phyloP scores from a whole-genome alignment of 2,329 filamentous ascomycete species.

The Chaetothyriales sp. region DNA sequence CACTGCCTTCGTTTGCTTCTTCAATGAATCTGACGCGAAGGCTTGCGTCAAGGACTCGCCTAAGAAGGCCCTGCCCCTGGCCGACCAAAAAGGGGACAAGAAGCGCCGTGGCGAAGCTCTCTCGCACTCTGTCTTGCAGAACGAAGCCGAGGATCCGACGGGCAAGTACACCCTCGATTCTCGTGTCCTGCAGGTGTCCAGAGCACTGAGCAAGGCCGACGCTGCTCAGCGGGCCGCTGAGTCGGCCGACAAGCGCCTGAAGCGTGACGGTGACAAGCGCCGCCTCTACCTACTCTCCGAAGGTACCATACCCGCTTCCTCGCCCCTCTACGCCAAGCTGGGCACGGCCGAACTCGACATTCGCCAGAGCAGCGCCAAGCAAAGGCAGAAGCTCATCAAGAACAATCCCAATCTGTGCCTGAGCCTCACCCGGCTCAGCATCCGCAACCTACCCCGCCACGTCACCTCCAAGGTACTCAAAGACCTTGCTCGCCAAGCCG shows the following conservation, averaged over 20 bases:
- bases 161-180: conserved; percentile 86
- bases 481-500: conserved; percentile 74
- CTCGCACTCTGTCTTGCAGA: conserved; percentile 74
- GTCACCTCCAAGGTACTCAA: conserved; percentile 81
- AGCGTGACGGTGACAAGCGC: conserved; percentile 73
- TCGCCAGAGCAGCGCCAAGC: conserved; percentile 72
- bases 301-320: conserved; percentile 65
- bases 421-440: conserved; percentile 74
- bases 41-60: conserved; percentile 66
- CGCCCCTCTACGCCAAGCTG: conserved; percentile 62
- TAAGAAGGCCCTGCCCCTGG: conserved; percentile 33
- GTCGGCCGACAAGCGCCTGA: conserved; percentile 48
- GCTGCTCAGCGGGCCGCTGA: conserved; percentile 62
- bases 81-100: conserved; percentile 28
- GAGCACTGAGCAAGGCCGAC: conserved; percentile 71
- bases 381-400: conserved; percentile 82
- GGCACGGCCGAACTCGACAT: conserved; percentile 70
- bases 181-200: conserved; percentile 69
- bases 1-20: conserved; percentile 92
- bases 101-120: conserved; percentile 30
- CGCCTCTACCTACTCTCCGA: conserved; percentile 78
- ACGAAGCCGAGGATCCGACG: conserved; percentile 65
- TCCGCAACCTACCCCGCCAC: conserved; percentile 79
- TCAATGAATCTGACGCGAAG: conserved; percentile 59
- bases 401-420: conserved; percentile 80